phyloP scores from a whole-genome alignment of 495 filamentous ascomycete species.

The Aspergillus nidulans region DNA sequence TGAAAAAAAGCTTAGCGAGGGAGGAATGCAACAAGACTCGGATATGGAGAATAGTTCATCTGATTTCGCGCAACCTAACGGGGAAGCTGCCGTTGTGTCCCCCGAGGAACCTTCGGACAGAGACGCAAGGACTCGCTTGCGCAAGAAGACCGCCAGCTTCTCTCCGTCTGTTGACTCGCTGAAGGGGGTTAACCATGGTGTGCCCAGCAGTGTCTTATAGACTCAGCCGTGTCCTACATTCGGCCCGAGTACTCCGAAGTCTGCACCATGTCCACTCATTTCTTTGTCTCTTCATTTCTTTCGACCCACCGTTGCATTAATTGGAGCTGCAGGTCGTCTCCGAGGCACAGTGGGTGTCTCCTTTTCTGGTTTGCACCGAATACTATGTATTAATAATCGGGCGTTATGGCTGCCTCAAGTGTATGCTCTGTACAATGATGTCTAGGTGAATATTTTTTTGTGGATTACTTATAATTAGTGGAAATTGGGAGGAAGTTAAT shows the following conservation, averaged over 20 bases:
- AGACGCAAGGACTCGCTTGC: constrained; percentile 31
- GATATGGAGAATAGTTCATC: constrained; percentile 10
- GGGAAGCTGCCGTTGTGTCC: constrained; percentile 25
- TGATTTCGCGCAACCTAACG: not conserved
- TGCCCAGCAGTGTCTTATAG: constrained; percentile 41
- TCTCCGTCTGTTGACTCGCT: constrained; percentile 32
- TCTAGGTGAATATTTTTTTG: constrained; percentile 14
- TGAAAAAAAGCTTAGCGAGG: constrained; percentile 36
- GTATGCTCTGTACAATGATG: constrained; percentile 21
- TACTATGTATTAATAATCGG: constrained; percentile 24
- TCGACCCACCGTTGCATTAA: constrained; percentile 7
- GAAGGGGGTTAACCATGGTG: constrained; percentile 37
- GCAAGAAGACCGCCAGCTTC: constrained; percentile 31
- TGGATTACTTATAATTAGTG: constrained; percentile 14
- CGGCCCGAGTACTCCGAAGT: too few relatives aligned
- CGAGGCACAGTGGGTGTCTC: constrained; percentile 16
- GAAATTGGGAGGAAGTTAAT: constrained; percentile 4
- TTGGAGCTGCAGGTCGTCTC: constrained; percentile 39
- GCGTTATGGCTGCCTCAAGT: constrained; percentile 5
- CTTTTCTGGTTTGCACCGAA: constrained; percentile 19
- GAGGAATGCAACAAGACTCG: constrained; percentile 14
- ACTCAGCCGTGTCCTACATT: not conserved
- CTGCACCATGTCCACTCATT: constrained; percentile 11
- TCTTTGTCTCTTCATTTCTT: constrained; percentile 2
- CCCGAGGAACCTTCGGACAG: constrained; percentile 25